Base-by-base conservation (phyloP, 2,329 filamentous ascomycete species). In the Sporothrix mexicana region DNA sequence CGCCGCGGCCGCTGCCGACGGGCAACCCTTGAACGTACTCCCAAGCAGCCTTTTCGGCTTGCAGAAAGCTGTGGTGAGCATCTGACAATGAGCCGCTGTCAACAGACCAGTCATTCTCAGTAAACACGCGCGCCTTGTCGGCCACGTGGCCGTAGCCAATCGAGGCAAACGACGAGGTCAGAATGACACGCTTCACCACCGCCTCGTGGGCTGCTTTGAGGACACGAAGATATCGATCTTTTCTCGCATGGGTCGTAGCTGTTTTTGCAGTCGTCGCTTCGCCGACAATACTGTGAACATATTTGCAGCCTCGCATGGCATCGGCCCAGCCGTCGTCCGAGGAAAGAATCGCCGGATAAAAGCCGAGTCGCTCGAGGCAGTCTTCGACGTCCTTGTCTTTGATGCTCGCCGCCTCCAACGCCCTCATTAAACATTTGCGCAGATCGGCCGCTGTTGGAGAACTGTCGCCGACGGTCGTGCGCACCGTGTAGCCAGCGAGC, bases 41-140 rank as follows among this genome's bases (percentile, higher is more conserved):
- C 86, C 86, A 88, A 0, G 85, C 85, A 0, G 86, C 83, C 72
- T 80, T 81, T 81, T 88, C 87, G 55, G 87, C 86, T 0, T 85
- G 81, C 64, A 82, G 85, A 82, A 88, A 88, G 77, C 85, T 86
- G 5, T 84, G 85, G 73, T 85, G 84, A 82, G 88, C 88, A 45
- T 84, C 84, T 1, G 81, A 83, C 5, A 82, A 77, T 0, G 51
- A 20, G 1, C 80, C 80, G 23, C 80, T 79, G 23, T 78, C 78
- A 64, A 79, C 77, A 47, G 85, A 79, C 87, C 87, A 88, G 70
- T 83, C 83, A 74, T 77, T 80, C 79, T 84, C 88, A 73, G 78
- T 82, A 76, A 84, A 88, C 5, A 66, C 23, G 66, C 67, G 5
- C 62, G 78, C 25, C 78, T 79, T 68, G 75, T 47, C 51, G 12